Evolutionary conservation across 257 asterid species (phyloP).

Genomic region (Handroanthus guayacan): DNA sequence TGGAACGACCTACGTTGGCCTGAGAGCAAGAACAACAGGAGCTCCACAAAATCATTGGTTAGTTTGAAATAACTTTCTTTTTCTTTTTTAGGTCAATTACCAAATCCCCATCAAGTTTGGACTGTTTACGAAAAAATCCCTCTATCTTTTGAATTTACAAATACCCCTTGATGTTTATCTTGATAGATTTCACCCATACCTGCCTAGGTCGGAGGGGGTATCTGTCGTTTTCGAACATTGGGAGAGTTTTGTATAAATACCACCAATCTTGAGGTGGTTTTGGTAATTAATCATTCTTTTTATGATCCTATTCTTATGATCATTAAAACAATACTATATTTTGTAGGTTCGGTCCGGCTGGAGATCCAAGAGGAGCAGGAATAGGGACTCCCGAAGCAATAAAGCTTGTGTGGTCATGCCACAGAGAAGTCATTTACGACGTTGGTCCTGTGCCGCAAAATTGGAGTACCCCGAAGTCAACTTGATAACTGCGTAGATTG

Average conservation of each 20-base stretch:
- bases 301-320: neutral
- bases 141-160: no score
- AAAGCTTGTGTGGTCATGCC: conserved; percentile 94
- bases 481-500: conserved; percentile 27
- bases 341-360: conserved; percentile 88
- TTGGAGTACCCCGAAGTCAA: conserved; percentile 64
- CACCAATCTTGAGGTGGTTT: no score
- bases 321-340: neutral
- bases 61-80: neutral
- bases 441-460: conserved; percentile 70
- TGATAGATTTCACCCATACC: no score
- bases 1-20: conserved; percentile 92
- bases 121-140: no score
- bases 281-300: neutral
- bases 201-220: no score
- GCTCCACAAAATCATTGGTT: conserved; percentile 98
- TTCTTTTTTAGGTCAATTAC: neutral
- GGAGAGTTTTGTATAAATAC: no score
- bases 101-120: no score
- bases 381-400: conserved; percentile 95
- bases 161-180: no score
- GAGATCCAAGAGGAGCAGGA: conserved; percentile 94
- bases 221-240: no score
- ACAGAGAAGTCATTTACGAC: conserved; percentile 80
- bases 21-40: conserved; percentile 93